phyloP scores from a whole-genome alignment of 148 eudicot genomes.

The Persicaria maculosa region DNA sequence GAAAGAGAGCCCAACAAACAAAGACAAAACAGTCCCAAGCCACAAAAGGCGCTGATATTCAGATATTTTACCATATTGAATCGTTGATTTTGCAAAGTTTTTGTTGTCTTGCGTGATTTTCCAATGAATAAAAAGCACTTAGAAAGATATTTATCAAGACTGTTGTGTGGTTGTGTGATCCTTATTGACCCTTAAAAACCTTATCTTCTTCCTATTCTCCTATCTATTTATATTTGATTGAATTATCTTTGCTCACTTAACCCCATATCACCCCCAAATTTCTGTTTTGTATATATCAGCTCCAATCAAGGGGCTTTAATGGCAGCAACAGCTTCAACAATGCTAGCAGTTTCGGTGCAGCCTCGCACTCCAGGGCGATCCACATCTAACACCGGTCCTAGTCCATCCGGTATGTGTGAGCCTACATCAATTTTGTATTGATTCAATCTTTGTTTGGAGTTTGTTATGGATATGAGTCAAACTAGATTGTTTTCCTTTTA shows the following conservation, averaged over 20 bases:
- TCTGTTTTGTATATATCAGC: not conserved
- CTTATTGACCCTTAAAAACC: not conserved
- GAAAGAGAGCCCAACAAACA: not conserved
- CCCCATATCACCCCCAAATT: not conserved
- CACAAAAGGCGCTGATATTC: not conserved
- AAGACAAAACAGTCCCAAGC: not conserved
- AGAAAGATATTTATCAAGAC: constrained; percentile 3
- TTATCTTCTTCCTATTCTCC: not conserved
- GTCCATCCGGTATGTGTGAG: not conserved
- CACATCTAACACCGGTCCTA: not conserved
- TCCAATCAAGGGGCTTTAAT: not conserved
- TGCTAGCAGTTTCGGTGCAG: not conserved
- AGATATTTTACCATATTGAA: not conserved
- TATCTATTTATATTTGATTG: not conserved
- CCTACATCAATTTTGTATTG: not conserved
- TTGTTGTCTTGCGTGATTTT: not conserved
- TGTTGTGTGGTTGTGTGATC: not conserved
- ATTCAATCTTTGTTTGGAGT: not conserved
- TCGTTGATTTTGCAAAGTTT: not conserved
- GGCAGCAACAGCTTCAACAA: constrained; percentile 9
- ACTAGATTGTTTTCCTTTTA: too few relatives aligned
- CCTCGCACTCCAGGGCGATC: not conserved
- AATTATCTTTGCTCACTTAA: not conserved
- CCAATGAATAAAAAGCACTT: not conserved
- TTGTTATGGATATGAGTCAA: not conserved